Evolutionary conservation across 2,329 filamentous ascomycete genomes (phyloP), one percentile per base, ranked within the genome.

Genomic region (Penicillium sp.): DNA sequence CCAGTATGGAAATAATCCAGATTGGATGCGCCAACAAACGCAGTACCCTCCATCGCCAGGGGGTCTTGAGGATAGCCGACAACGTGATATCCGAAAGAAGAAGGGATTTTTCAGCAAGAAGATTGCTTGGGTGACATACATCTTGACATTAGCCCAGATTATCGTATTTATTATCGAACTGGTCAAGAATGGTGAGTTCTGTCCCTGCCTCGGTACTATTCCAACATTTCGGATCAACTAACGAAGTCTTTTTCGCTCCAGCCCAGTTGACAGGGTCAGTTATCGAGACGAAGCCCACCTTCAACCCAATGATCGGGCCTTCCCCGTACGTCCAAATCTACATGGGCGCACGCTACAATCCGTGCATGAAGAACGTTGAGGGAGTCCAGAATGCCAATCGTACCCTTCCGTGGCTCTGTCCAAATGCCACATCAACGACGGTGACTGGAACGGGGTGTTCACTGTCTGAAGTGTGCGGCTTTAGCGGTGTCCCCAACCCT

Each of bases 301-400:
- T 99, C 79, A 99, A 97, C 76, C 89, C 90, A 57, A 96, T 99
- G 91, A 96, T 99, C 69, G 94, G 94, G 0, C 94, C 94, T 1
- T 96, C 92, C 5, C 84, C 87, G 1, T 91, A 91, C 65, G 86
- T 97, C 25, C 85, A 96, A 67, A 96, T 97, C 79, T 96, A 96
- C 75, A 96, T 99, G 91, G 94, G 94, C 57, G 91, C 92, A 40
- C 87, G 94, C 60, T 99, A 90, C 71, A 85, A 89, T 3, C 91
- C 92, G 7, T 99, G 94, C 75, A 99, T 99, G 94, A 92, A 93
- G 78, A 91, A 90, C 44, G 73, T 76, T 7, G 69, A 74, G 23
- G 68, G 71, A 5, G 67, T 79, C 16, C 77, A 79, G 62, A 68
- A 79, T 56, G 64, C 66, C 29, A 64, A 61, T 4, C 50, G 66